phyloP scores from a whole-genome alignment of 257 asterid species.

The Phtheirospermum japonicum region DNA sequence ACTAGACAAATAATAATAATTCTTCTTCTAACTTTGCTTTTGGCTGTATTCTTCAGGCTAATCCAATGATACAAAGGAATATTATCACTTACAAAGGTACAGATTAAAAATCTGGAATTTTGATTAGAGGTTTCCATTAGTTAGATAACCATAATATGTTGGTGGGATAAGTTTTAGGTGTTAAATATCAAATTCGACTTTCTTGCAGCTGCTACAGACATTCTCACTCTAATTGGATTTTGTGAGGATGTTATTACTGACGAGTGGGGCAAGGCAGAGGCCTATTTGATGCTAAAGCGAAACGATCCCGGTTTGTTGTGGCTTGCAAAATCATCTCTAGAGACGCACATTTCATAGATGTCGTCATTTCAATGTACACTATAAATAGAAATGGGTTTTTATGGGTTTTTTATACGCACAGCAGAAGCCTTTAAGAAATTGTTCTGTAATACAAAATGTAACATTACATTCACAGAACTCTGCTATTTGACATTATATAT shows the following conservation, averaged over 20 bases:
- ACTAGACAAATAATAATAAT: too few relatives aligned
- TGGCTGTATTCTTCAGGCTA: slow-evolving; percentile 54
- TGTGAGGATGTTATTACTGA: slow-evolving; percentile 46
- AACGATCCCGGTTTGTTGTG: slow-evolving; percentile 85
- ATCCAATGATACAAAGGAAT: slow-evolving; percentile 69
- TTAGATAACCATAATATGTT: neutral
- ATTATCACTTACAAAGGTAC: slow-evolving; percentile 60
- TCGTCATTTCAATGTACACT: neutral
- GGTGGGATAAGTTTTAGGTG: neutral
- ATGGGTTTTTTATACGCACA: neutral
- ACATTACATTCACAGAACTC: neutral
- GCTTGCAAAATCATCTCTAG: slow-evolving; percentile 84
- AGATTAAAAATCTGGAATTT: neutral
- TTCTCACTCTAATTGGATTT: slow-evolving; percentile 65
- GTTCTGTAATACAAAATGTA: neutral
- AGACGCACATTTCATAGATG: slow-evolving; percentile 34
- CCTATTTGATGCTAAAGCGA: slow-evolving; percentile 59
- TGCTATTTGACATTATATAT: neutral
- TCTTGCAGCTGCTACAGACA: slow-evolving; percentile 72
- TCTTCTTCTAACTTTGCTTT: slow-evolving; percentile 5
- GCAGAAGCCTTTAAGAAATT: too few relatives aligned
- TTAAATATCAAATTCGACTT: neutral
- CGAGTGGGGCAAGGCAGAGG: slow-evolving; percentile 48
- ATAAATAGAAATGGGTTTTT: neutral
- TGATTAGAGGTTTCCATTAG: neutral